Conservation (phyloP, 495 filamentous ascomycete species). For the Pseudevernia furfuracea region DNA sequence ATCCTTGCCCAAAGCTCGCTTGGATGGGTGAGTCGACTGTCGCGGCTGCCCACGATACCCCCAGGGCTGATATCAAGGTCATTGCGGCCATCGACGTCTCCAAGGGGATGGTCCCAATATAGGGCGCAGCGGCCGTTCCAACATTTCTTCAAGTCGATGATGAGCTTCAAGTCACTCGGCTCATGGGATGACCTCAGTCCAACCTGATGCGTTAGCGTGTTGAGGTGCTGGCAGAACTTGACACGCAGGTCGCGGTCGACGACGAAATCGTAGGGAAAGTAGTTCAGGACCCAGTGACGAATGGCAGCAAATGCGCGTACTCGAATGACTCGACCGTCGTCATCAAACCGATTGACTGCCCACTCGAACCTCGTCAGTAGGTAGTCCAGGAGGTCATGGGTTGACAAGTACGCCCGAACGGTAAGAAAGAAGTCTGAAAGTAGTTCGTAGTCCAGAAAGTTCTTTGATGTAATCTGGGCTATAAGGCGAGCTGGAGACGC, state of each 20-base stretch:
- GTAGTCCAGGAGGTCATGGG: constrained; percentile 68
- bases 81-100: constrained; percentile 43
- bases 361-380: constrained; percentile 78
- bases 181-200: constrained; percentile 45
- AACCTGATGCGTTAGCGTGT: constrained; percentile 61
- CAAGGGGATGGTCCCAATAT: constrained; percentile 72
- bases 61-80: constrained; percentile 72
- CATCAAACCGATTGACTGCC: constrained; percentile 74
- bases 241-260: constrained; percentile 69
- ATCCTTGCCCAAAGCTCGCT: constrained; percentile 38
- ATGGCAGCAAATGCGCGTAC: constrained; percentile 95
- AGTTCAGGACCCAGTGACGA: constrained; percentile 97
- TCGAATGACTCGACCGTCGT: constrained; percentile 81
- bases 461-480: constrained; percentile 94
- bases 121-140: constrained; percentile 86
- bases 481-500: constrained; percentile 88
- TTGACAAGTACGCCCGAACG: constrained; percentile 74
- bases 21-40: constrained; percentile 37
- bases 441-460: constrained; percentile 94
- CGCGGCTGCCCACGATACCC: constrained; percentile 51
- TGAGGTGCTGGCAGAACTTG: constrained; percentile 75
- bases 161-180: constrained; percentile 77
- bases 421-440: constrained; percentile 98
- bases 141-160: constrained; percentile 91
- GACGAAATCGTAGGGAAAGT: constrained; percentile 93